Evolutionary conservation across 179 eudicot species (phyloP).

Genomic region (Vitellaria paradoxa): DNA sequence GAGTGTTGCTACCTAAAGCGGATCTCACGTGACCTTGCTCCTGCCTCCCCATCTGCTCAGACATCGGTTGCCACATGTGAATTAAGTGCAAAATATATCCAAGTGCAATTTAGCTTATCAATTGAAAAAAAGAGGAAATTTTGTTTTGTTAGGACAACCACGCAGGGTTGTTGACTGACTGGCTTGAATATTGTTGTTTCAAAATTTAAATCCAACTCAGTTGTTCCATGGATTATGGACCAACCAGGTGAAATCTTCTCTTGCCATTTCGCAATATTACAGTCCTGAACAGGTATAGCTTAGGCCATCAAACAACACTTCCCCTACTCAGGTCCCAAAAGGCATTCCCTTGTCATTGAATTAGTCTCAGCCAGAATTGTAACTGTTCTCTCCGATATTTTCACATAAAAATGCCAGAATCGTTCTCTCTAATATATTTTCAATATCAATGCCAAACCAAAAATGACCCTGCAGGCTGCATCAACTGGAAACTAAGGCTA

Average conservation of each 20-base stretch:
- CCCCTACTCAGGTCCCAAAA: background rate
- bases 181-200: background rate
- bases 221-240: background rate
- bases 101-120: background rate
- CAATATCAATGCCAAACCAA: too few relatives aligned
- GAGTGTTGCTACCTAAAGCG: constrained; percentile 30
- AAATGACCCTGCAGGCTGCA: too few relatives aligned
- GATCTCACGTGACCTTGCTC: constrained; percentile 33
- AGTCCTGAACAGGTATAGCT: background rate
- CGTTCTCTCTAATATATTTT: too few relatives aligned
- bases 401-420: too few relatives aligned
- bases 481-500: too few relatives aligned
- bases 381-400: background rate
- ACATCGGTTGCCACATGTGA: constrained; percentile 21
- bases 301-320: background rate
- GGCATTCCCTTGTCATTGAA: background rate
- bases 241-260: background rate
- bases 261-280: background rate
- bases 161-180: too few relatives aligned
- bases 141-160: too few relatives aligned
- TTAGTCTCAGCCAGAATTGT: background rate
- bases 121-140: background rate
- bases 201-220: background rate
- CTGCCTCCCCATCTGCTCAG: constrained; percentile 27
- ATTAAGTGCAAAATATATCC: background rate